phyloP scores from a whole-genome alignment of 2,329 filamentous ascomycete genomes.

The Cadophora luteo-olivacea region DNA sequence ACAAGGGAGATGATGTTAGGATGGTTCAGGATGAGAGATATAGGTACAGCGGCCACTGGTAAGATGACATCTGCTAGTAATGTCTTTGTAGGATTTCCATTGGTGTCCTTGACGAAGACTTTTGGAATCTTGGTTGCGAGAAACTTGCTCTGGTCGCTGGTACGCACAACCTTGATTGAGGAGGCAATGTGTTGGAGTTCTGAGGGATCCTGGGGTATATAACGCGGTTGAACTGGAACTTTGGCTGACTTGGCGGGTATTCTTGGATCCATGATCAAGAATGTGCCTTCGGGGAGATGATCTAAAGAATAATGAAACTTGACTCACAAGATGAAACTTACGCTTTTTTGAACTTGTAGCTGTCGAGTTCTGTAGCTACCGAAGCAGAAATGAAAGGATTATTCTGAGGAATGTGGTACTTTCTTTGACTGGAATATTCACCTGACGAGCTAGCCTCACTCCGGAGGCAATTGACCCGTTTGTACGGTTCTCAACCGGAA shows the following conservation, averaged over 20 bases:
- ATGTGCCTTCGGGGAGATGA: not conserved
- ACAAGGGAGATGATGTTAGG: constrained; percentile 42
- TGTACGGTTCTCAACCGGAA: no score
- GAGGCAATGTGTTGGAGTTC: constrained; percentile 30
- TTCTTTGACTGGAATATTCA: no score
- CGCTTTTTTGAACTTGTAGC: not conserved
- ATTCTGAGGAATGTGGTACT: constrained; percentile 10
- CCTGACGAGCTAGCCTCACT: no score
- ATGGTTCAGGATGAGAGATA: constrained; percentile 43
- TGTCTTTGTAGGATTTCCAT: constrained; percentile 26
- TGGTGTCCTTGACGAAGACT: constrained; percentile 23
- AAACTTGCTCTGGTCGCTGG: constrained; percentile 36
- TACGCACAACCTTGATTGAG: constrained; percentile 36
- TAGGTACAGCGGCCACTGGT: constrained; percentile 31
- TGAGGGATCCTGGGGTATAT: constrained; percentile 31
- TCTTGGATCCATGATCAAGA: constrained; percentile 10
- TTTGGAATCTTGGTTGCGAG: constrained; percentile 36
- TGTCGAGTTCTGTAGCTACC: not conserved
- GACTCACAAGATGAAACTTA: not conserved
- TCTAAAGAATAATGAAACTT: not conserved
- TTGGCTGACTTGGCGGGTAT: constrained; percentile 4
- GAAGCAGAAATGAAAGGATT: not conserved
- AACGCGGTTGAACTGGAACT: constrained; percentile 25
- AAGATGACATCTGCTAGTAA: constrained; percentile 35
- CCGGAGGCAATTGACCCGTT: no score